A percentile compares a stretch with the other conserved stretches of the same genome.
phyloP scores from a whole-genome alignment of 371 early-diverging fungal genomes.

The Entomophthora muscae region DNA sequence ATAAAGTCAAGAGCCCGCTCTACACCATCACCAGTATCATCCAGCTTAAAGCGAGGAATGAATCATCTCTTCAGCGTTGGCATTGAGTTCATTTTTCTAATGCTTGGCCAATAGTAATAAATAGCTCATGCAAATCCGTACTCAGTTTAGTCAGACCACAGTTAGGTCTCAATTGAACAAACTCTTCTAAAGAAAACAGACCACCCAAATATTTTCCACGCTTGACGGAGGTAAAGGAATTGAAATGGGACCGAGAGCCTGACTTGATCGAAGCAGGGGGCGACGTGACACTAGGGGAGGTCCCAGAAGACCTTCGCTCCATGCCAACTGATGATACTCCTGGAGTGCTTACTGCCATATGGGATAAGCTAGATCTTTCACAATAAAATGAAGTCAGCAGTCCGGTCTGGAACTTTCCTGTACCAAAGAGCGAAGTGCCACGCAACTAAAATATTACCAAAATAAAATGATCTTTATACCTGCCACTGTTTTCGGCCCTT shows the following conservation, averaged over 20 bases:
- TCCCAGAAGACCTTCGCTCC: too few relatives aligned
- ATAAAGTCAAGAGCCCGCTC: not conserved
- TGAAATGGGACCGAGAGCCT: not conserved
- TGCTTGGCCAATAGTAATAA: not conserved
- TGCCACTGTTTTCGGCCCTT: too few relatives aligned
- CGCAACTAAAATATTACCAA: too few relatives aligned
- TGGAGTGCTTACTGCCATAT: too few relatives aligned
- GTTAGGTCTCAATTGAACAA: not conserved
- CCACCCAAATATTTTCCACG: not conserved
- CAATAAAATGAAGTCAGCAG: too few relatives aligned
- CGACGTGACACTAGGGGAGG: too few relatives aligned
- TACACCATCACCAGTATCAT: not conserved
- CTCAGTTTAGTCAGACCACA: not conserved
- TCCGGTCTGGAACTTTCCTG: too few relatives aligned
- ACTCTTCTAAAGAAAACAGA: not conserved
- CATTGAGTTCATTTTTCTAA: not conserved
- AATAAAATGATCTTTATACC: too few relatives aligned
- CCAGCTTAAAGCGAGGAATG: not conserved
- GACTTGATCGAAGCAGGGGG: too few relatives aligned
- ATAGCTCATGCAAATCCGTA: not conserved
- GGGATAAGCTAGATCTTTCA: too few relatives aligned
- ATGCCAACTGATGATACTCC: too few relatives aligned
- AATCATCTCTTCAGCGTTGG: not conserved
- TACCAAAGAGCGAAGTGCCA: too few relatives aligned
- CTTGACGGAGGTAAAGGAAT: not conserved